Evolutionary conservation across 2,329 filamentous ascomycete species (phyloP).

Genomic region (Hypoxylon sp.): DNA sequence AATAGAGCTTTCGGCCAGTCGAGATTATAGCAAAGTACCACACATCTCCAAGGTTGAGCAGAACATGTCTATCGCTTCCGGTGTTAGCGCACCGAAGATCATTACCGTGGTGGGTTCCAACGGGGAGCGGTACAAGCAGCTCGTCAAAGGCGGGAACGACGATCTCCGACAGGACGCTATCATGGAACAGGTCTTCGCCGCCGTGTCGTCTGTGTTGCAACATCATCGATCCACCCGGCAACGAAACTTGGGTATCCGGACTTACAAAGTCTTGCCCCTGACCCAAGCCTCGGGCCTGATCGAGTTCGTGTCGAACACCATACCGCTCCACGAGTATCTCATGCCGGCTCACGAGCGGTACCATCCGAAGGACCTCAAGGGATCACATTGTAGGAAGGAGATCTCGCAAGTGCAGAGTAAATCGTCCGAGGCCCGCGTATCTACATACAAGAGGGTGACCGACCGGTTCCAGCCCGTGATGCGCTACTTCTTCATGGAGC

Average conservation of each 20-base stretch:
- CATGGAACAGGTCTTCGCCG: slow-evolving; percentile 99
- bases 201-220: slow-evolving; percentile 89
- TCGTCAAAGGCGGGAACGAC: slow-evolving; percentile 96
- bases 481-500: slow-evolving; percentile 97
- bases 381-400: slow-evolving; percentile 79
- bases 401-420: slow-evolving; percentile 80
- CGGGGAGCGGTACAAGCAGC: slow-evolving; percentile 84
- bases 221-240: slow-evolving; percentile 89
- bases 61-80: slow-evolving; percentile 85
- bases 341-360: slow-evolving; percentile 91
- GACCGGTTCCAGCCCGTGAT: slow-evolving; percentile 92
- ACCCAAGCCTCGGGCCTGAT: slow-evolving; percentile 89
- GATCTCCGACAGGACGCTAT: slow-evolving; percentile 96
- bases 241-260: slow-evolving; percentile 88
- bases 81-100: slow-evolving; percentile 93
- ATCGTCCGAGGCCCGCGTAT: slow-evolving; percentile 76
- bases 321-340: slow-evolving; percentile 90
- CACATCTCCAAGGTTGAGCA: slow-evolving; percentile 78
- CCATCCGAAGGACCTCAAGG: slow-evolving; percentile 84
- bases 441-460: slow-evolving; percentile 80
- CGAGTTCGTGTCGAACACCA: slow-evolving; percentile 94
- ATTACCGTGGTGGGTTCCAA: slow-evolving; percentile 84
- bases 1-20: slow-evolving; percentile 77
- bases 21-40: slow-evolving; percentile 82
- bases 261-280: slow-evolving; percentile 95